These are phyloP conservation scores for Erodium maritimum DNA, from an alignment of 345 rosid species.

Conservation along the genomic window DNA sequence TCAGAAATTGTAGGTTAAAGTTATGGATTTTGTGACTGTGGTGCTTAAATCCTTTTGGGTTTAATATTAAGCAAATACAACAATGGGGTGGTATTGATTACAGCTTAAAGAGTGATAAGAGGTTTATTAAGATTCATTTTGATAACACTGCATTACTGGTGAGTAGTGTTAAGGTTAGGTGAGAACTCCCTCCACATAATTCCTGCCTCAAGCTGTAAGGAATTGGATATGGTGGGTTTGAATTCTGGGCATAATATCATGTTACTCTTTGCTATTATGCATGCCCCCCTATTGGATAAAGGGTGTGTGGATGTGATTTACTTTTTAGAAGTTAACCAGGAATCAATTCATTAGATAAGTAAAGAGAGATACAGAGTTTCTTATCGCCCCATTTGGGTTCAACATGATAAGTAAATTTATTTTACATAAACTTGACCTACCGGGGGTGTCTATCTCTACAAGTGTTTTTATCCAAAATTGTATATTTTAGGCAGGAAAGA, in stretches of 20 bases:
- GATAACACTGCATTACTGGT: background rate
- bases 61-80: too few relatives aligned
- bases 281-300: background rate
- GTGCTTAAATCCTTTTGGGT: background rate
- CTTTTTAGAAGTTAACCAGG: too few relatives aligned
- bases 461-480: background rate
- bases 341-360: too few relatives aligned
- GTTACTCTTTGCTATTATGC: background rate
- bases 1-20: too few relatives aligned
- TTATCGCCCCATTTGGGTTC: background rate
- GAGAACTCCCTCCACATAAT: background rate
- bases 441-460: background rate
- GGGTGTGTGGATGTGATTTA: background rate
- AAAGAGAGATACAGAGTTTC: background rate
- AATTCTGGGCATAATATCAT: background rate
- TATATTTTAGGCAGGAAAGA: too few relatives aligned
- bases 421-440: background rate
- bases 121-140: background rate
- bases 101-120: background rate
- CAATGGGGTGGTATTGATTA: background rate
- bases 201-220: background rate
- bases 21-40: background rate
- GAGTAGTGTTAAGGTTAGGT: background rate
- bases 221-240: background rate
- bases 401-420: background rate